phyloP scores from a whole-genome alignment of 2,329 filamentous ascomycete genomes.

The Albifimbria verrucaria region DNA sequence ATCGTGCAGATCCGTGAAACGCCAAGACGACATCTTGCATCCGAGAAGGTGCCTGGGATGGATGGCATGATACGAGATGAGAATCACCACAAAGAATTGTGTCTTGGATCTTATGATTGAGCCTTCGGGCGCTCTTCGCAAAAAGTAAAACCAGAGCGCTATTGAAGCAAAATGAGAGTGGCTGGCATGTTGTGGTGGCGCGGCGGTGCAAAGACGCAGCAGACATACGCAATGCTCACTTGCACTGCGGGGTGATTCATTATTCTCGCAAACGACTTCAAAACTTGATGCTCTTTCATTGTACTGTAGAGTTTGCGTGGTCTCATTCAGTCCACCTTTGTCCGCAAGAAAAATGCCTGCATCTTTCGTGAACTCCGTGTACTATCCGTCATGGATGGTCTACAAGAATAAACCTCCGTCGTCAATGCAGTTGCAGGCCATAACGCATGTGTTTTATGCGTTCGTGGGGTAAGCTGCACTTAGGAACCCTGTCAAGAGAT shows the following conservation, averaged over 20 bases:
- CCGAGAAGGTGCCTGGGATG: too few species aligned
- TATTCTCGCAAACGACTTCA: background rate
- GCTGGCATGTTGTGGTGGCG: background rate
- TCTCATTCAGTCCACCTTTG: background rate
- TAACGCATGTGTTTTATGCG: slow-evolving; percentile 64
- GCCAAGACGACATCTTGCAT: too few species aligned
- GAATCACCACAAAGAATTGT: too few species aligned
- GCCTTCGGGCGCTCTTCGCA: background rate
- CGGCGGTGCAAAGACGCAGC: background rate
- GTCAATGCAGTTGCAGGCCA: slow-evolving; percentile 49
- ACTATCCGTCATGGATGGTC: slow-evolving; percentile 64
- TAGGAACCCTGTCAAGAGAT: background rate
- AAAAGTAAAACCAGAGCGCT: background rate
- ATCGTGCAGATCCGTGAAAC: too few species aligned
- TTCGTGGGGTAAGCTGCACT: slow-evolving; percentile 46
- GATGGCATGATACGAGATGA: too few species aligned
- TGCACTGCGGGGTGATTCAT: background rate
- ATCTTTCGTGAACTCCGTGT: slow-evolving; percentile 40
- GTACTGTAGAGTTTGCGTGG: background rate
- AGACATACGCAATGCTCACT: background rate
- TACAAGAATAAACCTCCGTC: slow-evolving; percentile 60
- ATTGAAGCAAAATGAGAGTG: background rate
- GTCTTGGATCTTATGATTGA: background rate
- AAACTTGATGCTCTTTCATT: too few species aligned
- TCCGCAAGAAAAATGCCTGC: slow-evolving; percentile 7